phyloP scores from a whole-genome alignment of 2,329 filamentous ascomycete genomes.

The Beauveria rudraprayagi region DNA sequence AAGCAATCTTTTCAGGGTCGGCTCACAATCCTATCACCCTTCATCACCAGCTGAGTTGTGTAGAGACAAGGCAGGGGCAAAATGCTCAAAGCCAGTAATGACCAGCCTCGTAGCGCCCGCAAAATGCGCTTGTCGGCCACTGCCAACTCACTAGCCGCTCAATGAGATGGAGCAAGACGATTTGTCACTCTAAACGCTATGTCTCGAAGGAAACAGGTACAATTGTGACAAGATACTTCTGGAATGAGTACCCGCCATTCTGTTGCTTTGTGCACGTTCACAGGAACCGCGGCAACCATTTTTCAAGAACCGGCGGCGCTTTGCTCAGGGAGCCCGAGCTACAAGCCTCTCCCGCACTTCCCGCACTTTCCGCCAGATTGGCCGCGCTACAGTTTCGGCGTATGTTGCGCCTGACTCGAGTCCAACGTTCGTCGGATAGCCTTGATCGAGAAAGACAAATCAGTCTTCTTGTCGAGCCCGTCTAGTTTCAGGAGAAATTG shows the following conservation, averaged over 20 bases:
- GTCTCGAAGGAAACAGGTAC: background rate
- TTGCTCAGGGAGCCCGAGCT: too few relatives aligned
- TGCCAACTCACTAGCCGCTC: constrained; percentile 7
- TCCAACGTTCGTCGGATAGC: background rate
- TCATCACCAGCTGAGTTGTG: background rate
- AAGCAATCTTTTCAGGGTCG: background rate
- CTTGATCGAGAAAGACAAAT: background rate
- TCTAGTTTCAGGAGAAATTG: background rate
- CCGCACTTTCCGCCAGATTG: background rate
- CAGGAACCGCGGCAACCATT: background rate
- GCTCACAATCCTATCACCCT: background rate
- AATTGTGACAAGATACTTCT: too few relatives aligned
- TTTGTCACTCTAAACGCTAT: background rate
- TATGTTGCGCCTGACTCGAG: background rate
- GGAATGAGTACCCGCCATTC: background rate
- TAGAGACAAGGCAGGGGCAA: background rate
- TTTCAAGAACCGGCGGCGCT: background rate
- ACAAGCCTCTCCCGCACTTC: too few relatives aligned
- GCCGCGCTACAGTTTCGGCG: background rate
- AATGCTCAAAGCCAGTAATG: background rate
- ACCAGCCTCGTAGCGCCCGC: background rate
- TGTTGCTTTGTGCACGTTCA: background rate
- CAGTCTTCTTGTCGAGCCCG: background rate
- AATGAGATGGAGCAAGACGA: background rate
- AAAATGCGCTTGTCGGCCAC: constrained; percentile 3